These are phyloP conservation scores for Cucurbita ficifolia DNA, from an alignment of 306 rosid species.

Conservation along the genomic window DNA sequence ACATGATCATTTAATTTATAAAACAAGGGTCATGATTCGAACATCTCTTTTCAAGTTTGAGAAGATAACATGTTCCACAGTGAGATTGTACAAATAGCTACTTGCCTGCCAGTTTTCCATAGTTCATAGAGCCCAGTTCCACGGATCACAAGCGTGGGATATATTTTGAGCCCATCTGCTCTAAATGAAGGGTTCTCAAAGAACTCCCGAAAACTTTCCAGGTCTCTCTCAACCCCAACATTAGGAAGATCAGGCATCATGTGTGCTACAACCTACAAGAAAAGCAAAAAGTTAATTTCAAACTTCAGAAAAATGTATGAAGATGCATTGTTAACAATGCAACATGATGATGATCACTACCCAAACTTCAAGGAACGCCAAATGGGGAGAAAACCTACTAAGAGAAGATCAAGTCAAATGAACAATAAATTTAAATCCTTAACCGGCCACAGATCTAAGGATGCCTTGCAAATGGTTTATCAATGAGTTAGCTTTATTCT, in stretches of 20 bases:
- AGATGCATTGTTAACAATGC: not conserved
- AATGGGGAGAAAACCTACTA: too few relatives aligned
- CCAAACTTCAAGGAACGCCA: not conserved
- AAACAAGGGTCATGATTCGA: not conserved
- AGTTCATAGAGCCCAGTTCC: constrained; percentile 99
- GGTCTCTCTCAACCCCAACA: constrained; percentile 94
- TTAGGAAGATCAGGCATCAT: constrained; percentile 99
- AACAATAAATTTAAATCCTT: not conserved
- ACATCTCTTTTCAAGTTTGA: not conserved
- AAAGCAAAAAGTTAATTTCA: not conserved
- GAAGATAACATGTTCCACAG: not conserved
- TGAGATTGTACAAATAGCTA: not conserved
- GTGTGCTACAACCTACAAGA: constrained; percentile 85
- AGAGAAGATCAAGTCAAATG: not conserved
- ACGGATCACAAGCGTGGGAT: constrained; percentile 93
- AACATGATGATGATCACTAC: not conserved
- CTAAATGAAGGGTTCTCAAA: constrained; percentile 82
- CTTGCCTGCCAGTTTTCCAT: constrained; percentile 96
- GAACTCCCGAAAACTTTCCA: constrained; percentile 94
- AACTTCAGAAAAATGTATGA: not conserved
- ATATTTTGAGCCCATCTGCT: constrained; percentile 97
- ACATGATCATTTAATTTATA: not conserved
- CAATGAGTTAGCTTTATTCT: not conserved
- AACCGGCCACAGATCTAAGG: not conserved
- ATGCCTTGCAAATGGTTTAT: not conserved